These are phyloP conservation scores for Herpetomonas samuelpessoai DNA, from an alignment of 208 protist genomes.

Conservation along the genomic window DNA sequence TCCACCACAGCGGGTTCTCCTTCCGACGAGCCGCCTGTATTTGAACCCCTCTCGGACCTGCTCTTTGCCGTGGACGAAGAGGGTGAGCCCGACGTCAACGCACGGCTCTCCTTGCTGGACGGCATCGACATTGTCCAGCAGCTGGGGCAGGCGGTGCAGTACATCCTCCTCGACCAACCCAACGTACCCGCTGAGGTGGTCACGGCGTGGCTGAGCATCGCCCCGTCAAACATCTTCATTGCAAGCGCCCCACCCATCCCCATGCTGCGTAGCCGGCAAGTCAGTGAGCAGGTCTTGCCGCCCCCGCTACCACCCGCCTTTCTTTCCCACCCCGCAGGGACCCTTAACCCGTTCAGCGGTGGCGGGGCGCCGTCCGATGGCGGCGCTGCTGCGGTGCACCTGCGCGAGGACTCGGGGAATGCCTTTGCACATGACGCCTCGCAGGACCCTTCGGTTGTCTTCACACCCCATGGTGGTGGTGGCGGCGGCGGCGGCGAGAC, in stretches of 20 bases:
- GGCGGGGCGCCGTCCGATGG: neutral
- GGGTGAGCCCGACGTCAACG: neutral
- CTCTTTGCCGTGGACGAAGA: slow-evolving; percentile 35
- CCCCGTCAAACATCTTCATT: slow-evolving; percentile 60
- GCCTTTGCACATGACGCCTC: neutral
- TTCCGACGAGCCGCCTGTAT: neutral
- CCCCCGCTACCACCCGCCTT: neutral
- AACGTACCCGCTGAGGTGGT: slow-evolving; percentile 38
- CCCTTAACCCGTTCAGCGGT: neutral
- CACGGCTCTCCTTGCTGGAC: slow-evolving; percentile 26
- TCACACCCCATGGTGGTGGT: neutral
- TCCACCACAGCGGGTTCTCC: too few relatives aligned
- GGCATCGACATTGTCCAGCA: slow-evolving; percentile 50
- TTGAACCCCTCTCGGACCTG: slow-evolving; percentile 4
- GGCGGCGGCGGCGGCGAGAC: too few relatives aligned
- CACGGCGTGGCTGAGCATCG: slow-evolving; percentile 41
- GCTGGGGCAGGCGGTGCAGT: slow-evolving; percentile 61
- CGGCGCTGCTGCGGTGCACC: too few relatives aligned
- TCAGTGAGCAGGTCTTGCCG: neutral
- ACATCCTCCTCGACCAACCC: slow-evolving; percentile 54
- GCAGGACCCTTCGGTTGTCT: neutral
- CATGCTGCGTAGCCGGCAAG: neutral
- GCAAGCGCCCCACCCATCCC: slow-evolving; percentile 9
- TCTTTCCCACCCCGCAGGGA: too few relatives aligned
- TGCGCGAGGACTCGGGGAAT: neutral